Evolutionary conservation across 257 asterid genomes (phyloP).

Genomic region (Solanum ahanhuiri): DNA sequence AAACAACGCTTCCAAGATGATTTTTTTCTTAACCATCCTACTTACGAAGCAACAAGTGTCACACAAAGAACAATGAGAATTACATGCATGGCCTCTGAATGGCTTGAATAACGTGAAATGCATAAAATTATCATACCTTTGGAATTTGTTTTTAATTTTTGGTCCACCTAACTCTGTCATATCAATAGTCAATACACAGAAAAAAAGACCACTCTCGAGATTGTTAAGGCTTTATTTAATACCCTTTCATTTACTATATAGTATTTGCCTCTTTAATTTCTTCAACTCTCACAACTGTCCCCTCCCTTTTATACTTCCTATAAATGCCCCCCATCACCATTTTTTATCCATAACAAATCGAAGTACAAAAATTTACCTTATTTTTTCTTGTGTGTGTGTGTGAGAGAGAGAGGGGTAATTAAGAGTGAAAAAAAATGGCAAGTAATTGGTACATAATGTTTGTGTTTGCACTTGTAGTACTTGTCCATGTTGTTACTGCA

Average conservation of each 20-base stretch:
- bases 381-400: too few relatives aligned
- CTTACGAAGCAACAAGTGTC: neutral
- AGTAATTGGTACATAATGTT: conserved; percentile 10
- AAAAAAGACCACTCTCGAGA: conserved; percentile 35
- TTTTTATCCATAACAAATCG: neutral
- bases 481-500: conserved; percentile 34
- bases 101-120: conserved; percentile 8
- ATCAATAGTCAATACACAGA: conserved; percentile 3
- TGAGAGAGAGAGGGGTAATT: too few relatives aligned
- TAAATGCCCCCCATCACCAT: conserved; percentile 12
- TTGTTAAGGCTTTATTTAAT: conserved; percentile 9
- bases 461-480: conserved; percentile 14
- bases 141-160: neutral
- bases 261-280: neutral
- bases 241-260: conserved; percentile 18
- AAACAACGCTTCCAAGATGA: accelerated
- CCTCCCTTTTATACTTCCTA: conserved; percentile 2
- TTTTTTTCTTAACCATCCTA: accelerated
- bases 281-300: conserved; percentile 26
- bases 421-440: conserved; percentile 15
- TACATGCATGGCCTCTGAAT: conserved; percentile 12
- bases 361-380: neutral
- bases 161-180: conserved; percentile 27
- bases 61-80: neutral
- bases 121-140: neutral